A percentile compares a stretch with the other conserved stretches of the same genome.
Conservation (phyloP, 495 filamentous ascomycete species). For the Penicillium roqueforti region DNA sequence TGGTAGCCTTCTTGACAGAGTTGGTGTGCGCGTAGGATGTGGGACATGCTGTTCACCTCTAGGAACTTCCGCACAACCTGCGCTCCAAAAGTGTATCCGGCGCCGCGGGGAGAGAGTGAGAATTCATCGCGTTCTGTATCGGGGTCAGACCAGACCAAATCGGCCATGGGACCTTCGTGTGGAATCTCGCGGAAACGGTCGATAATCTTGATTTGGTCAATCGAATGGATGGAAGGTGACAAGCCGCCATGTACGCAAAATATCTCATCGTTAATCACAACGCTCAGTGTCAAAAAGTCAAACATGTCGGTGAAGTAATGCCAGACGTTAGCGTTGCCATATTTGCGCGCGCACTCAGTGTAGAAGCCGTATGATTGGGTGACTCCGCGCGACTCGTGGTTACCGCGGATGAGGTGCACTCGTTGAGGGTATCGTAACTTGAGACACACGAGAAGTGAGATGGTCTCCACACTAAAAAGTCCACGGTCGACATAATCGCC, state of each 20-base stretch:
- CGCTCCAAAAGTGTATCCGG: slow-evolving; percentile 94
- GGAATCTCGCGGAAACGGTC: slow-evolving; percentile 98
- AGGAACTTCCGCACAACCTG: slow-evolving; percentile 98
- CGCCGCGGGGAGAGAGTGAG: slow-evolving; percentile 85
- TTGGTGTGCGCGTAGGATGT: slow-evolving; percentile 95
- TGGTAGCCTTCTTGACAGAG: slow-evolving; percentile 97
- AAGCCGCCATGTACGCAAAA: slow-evolving; percentile 98
- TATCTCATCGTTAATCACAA: slow-evolving; percentile 97
- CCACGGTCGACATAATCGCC: slow-evolving; percentile 97
- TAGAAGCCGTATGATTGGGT: slow-evolving; percentile 99
- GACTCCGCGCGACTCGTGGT: slow-evolving; percentile 95
- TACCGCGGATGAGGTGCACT: slow-evolving; percentile 90
- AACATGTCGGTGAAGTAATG: slow-evolving; percentile 99
- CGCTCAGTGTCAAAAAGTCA: slow-evolving; percentile 91
- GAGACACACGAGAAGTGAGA: slow-evolving; percentile 89
- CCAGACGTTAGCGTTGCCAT: slow-evolving; percentile 97
- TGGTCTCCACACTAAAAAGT: slow-evolving; percentile 95
- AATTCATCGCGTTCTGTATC: slow-evolving; percentile 96
- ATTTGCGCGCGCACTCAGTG: slow-evolving; percentile 95
- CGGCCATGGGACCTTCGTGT: slow-evolving; percentile 98
- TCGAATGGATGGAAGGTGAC: slow-evolving; percentile 93
- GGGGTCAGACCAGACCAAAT: slow-evolving; percentile 96
- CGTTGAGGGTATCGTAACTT: slow-evolving; percentile 90
- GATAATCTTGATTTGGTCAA: slow-evolving; percentile 99
- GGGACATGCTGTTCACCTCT: slow-evolving; percentile 92